Evolutionary conservation across 441 rosid species (phyloP).

Genomic region (Kokia cookei): DNA sequence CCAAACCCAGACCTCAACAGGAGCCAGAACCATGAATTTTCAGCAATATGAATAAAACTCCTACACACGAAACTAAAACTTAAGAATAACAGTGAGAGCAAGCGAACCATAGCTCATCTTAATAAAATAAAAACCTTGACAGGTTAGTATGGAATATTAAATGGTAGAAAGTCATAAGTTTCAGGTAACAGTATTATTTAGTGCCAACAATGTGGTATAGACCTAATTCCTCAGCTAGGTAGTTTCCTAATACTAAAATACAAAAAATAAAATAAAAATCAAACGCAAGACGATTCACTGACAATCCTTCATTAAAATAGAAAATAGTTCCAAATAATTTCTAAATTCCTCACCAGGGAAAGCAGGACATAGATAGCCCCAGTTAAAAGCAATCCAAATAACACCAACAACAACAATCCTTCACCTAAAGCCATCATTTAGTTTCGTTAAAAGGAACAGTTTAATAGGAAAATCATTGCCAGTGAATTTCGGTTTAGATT

Average conservation of each 20-base stretch:
- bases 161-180: too few relatives aligned
- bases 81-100: too few relatives aligned
- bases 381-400: conserved; percentile 30
- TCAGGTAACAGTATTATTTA: too few relatives aligned
- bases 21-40: too few relatives aligned
- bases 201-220: too few relatives aligned
- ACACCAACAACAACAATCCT: conserved; percentile 48
- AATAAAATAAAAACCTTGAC: too few relatives aligned
- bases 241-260: background rate
- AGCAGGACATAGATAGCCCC: conserved; percentile 41
- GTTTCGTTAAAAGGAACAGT: conserved; percentile 53
- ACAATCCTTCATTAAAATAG: background rate
- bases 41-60: too few relatives aligned
- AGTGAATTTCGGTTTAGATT: too few relatives aligned
- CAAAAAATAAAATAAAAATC: background rate
- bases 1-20: too few relatives aligned
- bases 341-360: conserved; percentile 46
- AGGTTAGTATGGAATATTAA: too few relatives aligned
- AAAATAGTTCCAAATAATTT: conserved; percentile 1
- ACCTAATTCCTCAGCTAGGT: background rate
- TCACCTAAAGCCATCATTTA: conserved; percentile 69
- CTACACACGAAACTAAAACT: too few relatives aligned
- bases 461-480: conserved; percentile 54
- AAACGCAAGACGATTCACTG: background rate
- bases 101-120: too few relatives aligned